These are phyloP conservation scores for Blastobotrys parvus DNA, from an alignment of 805 yeast species.

Conservation along the genomic window DNA sequence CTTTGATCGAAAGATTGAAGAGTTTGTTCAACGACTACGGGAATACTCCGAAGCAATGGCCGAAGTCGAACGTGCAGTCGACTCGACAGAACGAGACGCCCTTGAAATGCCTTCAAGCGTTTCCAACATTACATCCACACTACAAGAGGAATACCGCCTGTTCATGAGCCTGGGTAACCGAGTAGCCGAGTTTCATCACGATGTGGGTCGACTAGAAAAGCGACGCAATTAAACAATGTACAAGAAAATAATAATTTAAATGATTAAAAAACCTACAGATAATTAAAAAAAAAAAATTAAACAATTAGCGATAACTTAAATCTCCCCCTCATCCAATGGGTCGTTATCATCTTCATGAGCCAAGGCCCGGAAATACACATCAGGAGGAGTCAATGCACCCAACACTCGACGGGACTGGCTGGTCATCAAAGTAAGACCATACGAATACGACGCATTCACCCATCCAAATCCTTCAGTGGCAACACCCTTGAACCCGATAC, in stretches of 20 bases:
- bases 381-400: conserved; percentile 72
- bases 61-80: conserved; percentile 28
- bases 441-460: conserved; percentile 82
- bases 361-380: conserved; percentile 38
- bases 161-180: conserved; percentile 67
- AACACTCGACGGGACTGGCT: conserved; percentile 64
- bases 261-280: neutral
- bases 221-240: neutral
- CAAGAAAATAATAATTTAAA: too few species aligned
- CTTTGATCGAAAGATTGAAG: conserved; percentile 39
- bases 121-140: conserved; percentile 20
- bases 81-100: conserved; percentile 23
- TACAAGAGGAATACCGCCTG: conserved; percentile 52
- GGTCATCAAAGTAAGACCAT: conserved; percentile 63
- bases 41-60: conserved; percentile 24
- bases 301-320: neutral
- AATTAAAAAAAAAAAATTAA: neutral
- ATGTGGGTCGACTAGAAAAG: conserved; percentile 25
- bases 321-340: neutral
- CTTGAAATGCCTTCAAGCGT: conserved; percentile 11
- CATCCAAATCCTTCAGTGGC: conserved; percentile 97
- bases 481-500: conserved; percentile 83
- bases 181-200: conserved; percentile 62
- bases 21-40: conserved; percentile 34
- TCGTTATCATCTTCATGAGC: neutral